These are phyloP conservation scores for Ceriops zippeliana DNA, from an alignment of 345 rosid genomes.

Conservation along the genomic window DNA sequence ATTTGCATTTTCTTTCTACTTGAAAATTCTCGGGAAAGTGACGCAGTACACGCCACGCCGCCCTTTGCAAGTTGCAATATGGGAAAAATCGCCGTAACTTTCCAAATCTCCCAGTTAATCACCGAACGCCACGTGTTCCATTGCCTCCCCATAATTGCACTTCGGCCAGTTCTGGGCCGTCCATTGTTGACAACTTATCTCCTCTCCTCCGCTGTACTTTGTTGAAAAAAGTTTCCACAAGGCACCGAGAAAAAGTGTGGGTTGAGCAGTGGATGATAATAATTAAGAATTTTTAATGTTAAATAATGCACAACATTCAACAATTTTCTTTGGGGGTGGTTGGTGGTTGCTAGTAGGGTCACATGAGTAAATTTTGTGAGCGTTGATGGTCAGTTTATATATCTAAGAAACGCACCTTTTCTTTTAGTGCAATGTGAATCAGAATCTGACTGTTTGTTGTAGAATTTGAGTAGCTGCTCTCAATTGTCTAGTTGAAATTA, in stretches of 20 bases:
- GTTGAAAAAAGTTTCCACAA: constrained; percentile 9
- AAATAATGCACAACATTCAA: no score
- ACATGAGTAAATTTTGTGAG: no score
- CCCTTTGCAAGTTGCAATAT: constrained; percentile 13
- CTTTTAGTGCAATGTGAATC: no score
- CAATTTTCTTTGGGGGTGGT: no score
- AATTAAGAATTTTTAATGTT: no score
- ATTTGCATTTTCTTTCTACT: not conserved
- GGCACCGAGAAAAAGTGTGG: not conserved
- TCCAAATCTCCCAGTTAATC: not conserved
- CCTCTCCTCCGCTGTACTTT: constrained; percentile 9
- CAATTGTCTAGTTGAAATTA: no score
- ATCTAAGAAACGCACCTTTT: no score
- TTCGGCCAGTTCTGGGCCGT: constrained; percentile 10
- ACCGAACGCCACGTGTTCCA: constrained; percentile 15
- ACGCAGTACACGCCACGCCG: constrained; percentile 15
- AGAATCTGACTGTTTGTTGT: no score
- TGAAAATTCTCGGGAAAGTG: not conserved
- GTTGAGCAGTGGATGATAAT: not conserved
- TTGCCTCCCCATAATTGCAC: constrained; percentile 17
- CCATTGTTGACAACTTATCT: constrained; percentile 5
- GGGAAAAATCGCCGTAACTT: not conserved
- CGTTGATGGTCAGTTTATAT: no score
- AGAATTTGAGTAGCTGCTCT: no score
- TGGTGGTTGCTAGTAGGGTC: no score